phyloP scores from a whole-genome alignment of 1,284 basidiomycete species.

The Sphagnurus paluster region DNA sequence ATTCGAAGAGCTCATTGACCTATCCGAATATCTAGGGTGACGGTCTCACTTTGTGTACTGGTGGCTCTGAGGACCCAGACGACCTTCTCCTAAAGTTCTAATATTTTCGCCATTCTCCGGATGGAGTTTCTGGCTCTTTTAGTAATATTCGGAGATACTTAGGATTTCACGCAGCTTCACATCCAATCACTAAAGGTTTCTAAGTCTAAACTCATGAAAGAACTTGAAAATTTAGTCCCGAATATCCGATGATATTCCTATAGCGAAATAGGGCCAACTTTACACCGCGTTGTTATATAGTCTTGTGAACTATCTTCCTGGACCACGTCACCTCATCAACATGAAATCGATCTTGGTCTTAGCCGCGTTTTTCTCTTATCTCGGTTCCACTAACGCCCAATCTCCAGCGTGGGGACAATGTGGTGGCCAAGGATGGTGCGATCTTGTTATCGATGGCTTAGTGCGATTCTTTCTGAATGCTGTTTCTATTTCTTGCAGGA shows the following conservation, averaged over 20 bases:
- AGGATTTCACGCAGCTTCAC: too few species aligned
- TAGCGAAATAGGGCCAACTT: slow-evolving; percentile 8
- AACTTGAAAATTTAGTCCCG: too few species aligned
- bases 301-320: neutral
- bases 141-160: too few species aligned
- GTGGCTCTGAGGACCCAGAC: too few species aligned
- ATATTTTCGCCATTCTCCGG: too few species aligned
- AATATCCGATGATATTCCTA: slow-evolving; percentile 10
- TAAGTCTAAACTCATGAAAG: too few species aligned
- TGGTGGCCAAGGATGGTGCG: slow-evolving; percentile 48
- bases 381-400: slow-evolving; percentile 32
- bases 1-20: too few species aligned
- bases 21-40: too few species aligned
- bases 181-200: too few species aligned
- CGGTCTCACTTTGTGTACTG: too few species aligned
- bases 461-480: neutral
- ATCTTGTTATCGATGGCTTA: slow-evolving; percentile 1
- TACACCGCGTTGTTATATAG: slow-evolving; percentile 11
- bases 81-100: too few species aligned
- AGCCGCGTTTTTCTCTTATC: slow-evolving; percentile 17
- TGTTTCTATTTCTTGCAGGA: slow-evolving; percentile 30
- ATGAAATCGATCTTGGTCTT: slow-evolving; percentile 17
- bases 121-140: too few species aligned
- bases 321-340: neutral
- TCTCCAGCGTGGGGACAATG: slow-evolving; percentile 47